Base-by-base conservation (phyloP, 106 monocot genomes). In the Dendrobium huoshanense region DNA sequence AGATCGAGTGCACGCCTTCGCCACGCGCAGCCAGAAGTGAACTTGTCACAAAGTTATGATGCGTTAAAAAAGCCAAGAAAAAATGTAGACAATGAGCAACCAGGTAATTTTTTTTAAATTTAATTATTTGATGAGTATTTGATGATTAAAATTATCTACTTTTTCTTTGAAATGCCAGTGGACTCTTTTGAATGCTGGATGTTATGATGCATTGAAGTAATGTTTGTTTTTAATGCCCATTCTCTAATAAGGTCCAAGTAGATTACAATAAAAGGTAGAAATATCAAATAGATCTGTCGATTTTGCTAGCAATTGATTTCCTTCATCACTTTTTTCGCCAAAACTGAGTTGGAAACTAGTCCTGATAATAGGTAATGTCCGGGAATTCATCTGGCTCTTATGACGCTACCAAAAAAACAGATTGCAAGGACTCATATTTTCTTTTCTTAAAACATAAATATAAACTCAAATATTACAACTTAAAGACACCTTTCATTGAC, bases 1-100 rank as follows among this genome's bases (percentile, higher is more conserved):
- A 89, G 95, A 85, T 78, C 93, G 19, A 99, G 95, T 81, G 99
- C 95, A 9, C 75, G 99, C 54, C 88, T 95, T 67, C 95, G 95
- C 64, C 88, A 95, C 82, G 90, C 88, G 40, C 92, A 90, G 74
- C 97, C 97, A 73, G 97, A 97, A 67, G 90, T 97, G 11, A 92
- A 94, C 67, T 51, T 91, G 16, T 87, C 87, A 55, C 88, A 88
- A 80, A 95, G 93, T 84, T 99, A 88, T 79, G 99, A 95, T 87
- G 95, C 85, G 27, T 79, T 99, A 75, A 95, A 84, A 81, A 83
- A 87, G 47, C 49, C 87, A 81, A 95, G 93, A 90, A 99, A 86
- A 90, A 91, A 24, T 56, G 44, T 73, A 25, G 99, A 99, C 29
- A 80, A 80, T 86, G 99, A 95, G 10, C 89, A 88, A 85, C 61